phyloP scores from a whole-genome alignment of 208 protist genomes.

The Leishmania arabica region DNA sequence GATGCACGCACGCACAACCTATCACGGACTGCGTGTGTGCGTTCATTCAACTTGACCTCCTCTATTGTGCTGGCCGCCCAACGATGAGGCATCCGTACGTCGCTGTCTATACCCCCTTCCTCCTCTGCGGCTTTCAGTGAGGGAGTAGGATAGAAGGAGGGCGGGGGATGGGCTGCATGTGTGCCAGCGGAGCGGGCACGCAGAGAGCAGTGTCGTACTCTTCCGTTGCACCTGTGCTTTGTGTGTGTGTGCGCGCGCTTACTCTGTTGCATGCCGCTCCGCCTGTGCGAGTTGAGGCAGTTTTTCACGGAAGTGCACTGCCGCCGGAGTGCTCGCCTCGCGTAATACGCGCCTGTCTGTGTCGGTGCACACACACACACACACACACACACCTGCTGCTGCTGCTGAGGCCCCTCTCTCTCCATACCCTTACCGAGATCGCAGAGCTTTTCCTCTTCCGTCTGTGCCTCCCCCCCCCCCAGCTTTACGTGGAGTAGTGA shows the following conservation, averaged over 20 bases:
- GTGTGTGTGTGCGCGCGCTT: too few species aligned
- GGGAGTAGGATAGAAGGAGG: not conserved
- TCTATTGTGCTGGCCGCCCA: not conserved
- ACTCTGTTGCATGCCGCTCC: too few species aligned
- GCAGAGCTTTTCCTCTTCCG: too few species aligned
- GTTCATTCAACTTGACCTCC: not conserved
- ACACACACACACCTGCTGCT: not conserved
- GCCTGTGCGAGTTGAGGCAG: too few species aligned
- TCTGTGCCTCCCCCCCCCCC: too few species aligned
- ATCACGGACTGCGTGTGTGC: not conserved
- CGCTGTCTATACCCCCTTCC: not conserved
- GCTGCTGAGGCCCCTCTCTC: too few species aligned
- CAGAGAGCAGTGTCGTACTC: not conserved
- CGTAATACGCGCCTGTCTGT: not conserved
- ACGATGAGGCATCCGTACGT: not conserved
- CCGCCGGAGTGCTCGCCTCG: too few species aligned
- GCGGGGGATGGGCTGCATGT: not conserved
- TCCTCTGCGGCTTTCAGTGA: not conserved
- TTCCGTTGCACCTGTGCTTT: not conserved
- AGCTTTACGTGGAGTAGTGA: too few species aligned
- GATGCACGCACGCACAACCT: not conserved
- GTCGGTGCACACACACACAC: not conserved
- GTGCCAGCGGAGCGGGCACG: not conserved
- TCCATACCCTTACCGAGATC: too few species aligned
- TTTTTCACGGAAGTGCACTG: too few species aligned